Conservation (phyloP, 83 land plant genomes). For the Diphasiastrum complanatum region DNA sequence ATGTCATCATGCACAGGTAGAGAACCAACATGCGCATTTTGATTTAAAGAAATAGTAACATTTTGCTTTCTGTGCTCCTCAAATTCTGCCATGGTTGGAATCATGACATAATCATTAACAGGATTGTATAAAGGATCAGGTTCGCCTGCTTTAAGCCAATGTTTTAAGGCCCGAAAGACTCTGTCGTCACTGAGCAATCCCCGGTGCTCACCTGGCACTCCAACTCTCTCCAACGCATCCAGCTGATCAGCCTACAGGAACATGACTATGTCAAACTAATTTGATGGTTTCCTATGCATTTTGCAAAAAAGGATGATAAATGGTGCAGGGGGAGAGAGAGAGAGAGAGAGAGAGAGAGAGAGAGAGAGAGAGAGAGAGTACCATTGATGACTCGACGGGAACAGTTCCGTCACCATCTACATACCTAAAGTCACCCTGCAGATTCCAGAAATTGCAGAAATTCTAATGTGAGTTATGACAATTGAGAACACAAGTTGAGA, state of each 20-base stretch:
- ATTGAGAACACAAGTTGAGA: no score
- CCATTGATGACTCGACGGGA: conserved; percentile 88
- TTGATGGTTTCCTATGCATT: no score
- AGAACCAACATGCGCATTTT: conserved; percentile 54
- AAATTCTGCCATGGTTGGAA: conserved; percentile 63
- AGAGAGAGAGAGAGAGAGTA: no score
- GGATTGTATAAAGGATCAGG: conserved; percentile 94
- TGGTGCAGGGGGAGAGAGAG: no score
- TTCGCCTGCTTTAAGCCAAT: conserved; percentile 84
- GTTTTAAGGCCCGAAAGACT: conserved; percentile 70
- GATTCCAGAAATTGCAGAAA: no score
- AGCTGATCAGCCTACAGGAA: conserved; percentile 80
- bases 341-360: no score
- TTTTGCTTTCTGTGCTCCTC: conserved; percentile 41
- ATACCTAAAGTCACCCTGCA: conserved; percentile 66
- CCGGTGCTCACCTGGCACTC: conserved; percentile 87
- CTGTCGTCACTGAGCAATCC: conserved; percentile 65
- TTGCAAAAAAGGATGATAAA: not conserved
- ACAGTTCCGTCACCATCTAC: conserved; percentile 99
- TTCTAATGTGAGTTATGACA: no score
- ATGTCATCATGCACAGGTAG: conserved; percentile 21
- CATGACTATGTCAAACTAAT: not conserved
- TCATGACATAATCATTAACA: conserved; percentile 76
- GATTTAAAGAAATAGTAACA: conserved; percentile 25
- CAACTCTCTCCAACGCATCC: conserved; percentile 79